These are phyloP conservation scores for Acanthamoeba royreba DNA, from an alignment of 208 protist species.

Conservation along the genomic window DNA sequence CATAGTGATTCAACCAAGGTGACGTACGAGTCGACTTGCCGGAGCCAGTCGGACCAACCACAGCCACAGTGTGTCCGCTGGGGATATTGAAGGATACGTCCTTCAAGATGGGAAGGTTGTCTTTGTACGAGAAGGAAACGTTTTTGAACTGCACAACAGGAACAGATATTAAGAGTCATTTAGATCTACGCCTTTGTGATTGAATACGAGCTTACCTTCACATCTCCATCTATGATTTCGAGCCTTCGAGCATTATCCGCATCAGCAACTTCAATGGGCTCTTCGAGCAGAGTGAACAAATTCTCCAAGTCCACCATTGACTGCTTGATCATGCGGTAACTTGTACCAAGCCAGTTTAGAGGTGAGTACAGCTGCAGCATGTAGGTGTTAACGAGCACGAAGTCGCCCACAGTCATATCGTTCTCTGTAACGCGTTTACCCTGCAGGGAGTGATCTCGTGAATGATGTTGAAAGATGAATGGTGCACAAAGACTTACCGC, in stretches of 20 bases:
- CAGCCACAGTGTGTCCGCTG: not conserved
- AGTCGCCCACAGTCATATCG: constrained; percentile 75
- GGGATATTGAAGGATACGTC: constrained; percentile 22
- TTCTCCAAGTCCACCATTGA: constrained; percentile 79
- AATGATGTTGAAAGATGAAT: no score
- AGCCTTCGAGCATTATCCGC: not conserved
- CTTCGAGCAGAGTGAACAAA: constrained; percentile 66
- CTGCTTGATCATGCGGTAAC: constrained; percentile 78
- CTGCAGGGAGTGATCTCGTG: not conserved
- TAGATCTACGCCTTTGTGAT: not conserved
- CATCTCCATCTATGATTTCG: not conserved
- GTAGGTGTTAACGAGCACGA: constrained; percentile 81
- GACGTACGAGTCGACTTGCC: constrained; percentile 34
- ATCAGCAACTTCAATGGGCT: not conserved
- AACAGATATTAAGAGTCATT: not conserved
- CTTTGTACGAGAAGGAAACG: constrained; percentile 73
- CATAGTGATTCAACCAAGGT: no score
- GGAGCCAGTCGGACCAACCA: not conserved
- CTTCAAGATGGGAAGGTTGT: constrained; percentile 16
- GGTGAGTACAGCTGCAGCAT: constrained; percentile 80
- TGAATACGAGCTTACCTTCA: not conserved
- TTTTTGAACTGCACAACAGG: constrained; percentile 76
- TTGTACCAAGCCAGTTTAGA: constrained; percentile 66
- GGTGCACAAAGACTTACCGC: constrained; percentile 15
- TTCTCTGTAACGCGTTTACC: constrained; percentile 27